Base-by-base conservation (phyloP, 148 eudicot species). In the Vaccinium myrtillus region DNA sequence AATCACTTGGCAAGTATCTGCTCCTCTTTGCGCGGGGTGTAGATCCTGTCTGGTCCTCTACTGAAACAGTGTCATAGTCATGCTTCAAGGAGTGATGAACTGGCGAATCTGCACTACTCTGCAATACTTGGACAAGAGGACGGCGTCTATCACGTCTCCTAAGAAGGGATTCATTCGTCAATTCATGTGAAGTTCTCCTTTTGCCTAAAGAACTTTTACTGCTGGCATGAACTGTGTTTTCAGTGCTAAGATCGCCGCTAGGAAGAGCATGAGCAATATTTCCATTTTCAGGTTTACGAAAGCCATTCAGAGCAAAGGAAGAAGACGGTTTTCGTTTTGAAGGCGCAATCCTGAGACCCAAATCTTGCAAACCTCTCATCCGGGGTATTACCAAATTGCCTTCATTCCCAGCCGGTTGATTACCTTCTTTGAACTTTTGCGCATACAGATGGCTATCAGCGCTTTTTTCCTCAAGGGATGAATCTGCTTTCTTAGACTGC, bases 91-190 rank as follows among this genome's bases (percentile, higher is more conserved):
- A 83, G 74, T 75, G 79, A 78, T 63, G 25, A 79, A 65, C 85
- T 75, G 86, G 82, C 55, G 87, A 85, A 71, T 84, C 86, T 49
- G 80, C 82, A 82, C 88, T 89, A 74, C 85, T 89, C 86, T 86
- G 89, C 81, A 88, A 85, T 76, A 89, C 80, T 70, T 89, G 91
- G 84, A 85, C 90, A 85, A 89, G 88, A 78, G 91, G 87, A 65
- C 77, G 90, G 79, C 87, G 89, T 58, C 87, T 91, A 76, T 87
- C 91, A 85, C 87, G 94, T 80, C 91, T 88, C 92, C 88, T 91
- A 67, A 76, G 75, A 70, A 85, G 75, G 80, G 92, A 83, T 70
- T 90, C 94, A 81, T 87, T 91, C 43, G 23, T 86, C 30, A 83
- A 83, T 21, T 91, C 93, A 77, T 87, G 78, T 55, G 85, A 65